A percentile compares a stretch with the other conserved stretches of the same genome.
phyloP scores from a whole-genome alignment of 345 rosid genomes.

The Capsella bursapastoris region DNA sequence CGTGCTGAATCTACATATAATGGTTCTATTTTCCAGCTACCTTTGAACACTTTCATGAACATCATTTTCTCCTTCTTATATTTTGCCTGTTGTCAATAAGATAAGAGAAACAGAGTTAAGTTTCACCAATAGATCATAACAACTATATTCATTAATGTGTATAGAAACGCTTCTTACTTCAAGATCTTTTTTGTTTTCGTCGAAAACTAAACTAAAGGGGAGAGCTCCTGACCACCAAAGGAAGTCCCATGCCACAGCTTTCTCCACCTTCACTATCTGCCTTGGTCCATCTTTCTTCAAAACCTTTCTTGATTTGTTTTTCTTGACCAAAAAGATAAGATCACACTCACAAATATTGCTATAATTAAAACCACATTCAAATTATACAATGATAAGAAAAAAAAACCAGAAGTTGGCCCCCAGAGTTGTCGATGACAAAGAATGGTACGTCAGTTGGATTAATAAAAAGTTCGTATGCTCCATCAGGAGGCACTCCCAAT shows the following conservation, averaged over 20 bases:
- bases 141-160: neutral
- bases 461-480: slow-evolving; percentile 1
- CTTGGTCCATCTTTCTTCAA: slow-evolving; percentile 63
- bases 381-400: neutral
- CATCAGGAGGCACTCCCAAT: slow-evolving; percentile 3
- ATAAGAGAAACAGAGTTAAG: neutral
- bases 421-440: neutral
- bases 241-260: slow-evolving; percentile 75
- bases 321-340: slow-evolving; percentile 41
- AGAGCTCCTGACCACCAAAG: slow-evolving; percentile 84
- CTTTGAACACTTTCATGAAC: slow-evolving; percentile 75
- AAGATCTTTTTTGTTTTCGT: slow-evolving; percentile 62
- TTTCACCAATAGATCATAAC: neutral
- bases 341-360: neutral
- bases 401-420: slow-evolving; percentile 22
- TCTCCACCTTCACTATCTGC: slow-evolving; percentile 69
- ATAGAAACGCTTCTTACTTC: slow-evolving; percentile 45
- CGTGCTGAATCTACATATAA: slow-evolving; percentile 59
- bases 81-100: slow-evolving; percentile 56
- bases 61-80: slow-evolving; percentile 68
- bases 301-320: slow-evolving; percentile 62
- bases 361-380: neutral
- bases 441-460: neutral
- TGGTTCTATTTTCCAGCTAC: slow-evolving; percentile 73
- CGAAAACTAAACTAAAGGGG: slow-evolving; percentile 63